A percentile compares a stretch with the other conserved stretches of the same genome.
Evolutionary conservation across 768 basidiomycete species (phyloP).

Genomic region (Omphalotus guepiniiformis): DNA sequence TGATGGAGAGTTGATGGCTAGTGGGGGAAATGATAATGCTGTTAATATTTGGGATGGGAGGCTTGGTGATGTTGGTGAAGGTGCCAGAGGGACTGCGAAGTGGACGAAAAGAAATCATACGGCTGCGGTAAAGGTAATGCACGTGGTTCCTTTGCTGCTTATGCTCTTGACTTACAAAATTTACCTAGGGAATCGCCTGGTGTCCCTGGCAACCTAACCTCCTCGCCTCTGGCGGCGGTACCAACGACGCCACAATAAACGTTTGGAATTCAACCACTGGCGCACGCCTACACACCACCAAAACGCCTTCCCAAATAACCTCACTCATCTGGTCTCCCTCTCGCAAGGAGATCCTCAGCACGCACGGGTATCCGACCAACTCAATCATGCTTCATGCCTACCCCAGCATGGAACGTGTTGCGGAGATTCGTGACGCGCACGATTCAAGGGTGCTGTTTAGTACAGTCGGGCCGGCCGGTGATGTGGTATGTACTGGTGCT

Average conservation of each 20-base stretch:
- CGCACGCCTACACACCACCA: constrained; percentile 81
- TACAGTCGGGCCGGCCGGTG: constrained; percentile 82
- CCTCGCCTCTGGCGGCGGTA: constrained; percentile 91
- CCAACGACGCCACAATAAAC: constrained; percentile 87
- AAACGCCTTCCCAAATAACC: constrained; percentile 89
- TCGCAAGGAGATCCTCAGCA: constrained; percentile 85
- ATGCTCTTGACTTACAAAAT: neutral
- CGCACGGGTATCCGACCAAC: constrained; percentile 93
- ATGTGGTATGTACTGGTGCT: constrained; percentile 87
- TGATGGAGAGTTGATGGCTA: constrained; percentile 88
- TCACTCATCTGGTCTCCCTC: constrained; percentile 86
- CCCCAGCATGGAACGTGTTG: constrained; percentile 77
- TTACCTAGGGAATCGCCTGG: constrained; percentile 85
- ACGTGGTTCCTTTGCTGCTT: neutral
- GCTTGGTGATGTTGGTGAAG: constrained; percentile 51
- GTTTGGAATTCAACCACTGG: constrained; percentile 92
- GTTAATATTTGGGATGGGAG: constrained; percentile 97
- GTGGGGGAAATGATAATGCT: constrained; percentile 96
- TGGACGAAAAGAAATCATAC: constrained; percentile 93
- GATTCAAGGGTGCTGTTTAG: constrained; percentile 88
- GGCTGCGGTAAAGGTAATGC: constrained; percentile 69
- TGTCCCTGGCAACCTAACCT: constrained; percentile 94
- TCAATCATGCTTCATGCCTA: constrained; percentile 80
- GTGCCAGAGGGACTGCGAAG: constrained; percentile 60
- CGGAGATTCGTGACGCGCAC: constrained; percentile 87